Conservation (phyloP, 2,329 filamentous ascomycete genomes). For the Hyphodiscus sp. region DNA sequence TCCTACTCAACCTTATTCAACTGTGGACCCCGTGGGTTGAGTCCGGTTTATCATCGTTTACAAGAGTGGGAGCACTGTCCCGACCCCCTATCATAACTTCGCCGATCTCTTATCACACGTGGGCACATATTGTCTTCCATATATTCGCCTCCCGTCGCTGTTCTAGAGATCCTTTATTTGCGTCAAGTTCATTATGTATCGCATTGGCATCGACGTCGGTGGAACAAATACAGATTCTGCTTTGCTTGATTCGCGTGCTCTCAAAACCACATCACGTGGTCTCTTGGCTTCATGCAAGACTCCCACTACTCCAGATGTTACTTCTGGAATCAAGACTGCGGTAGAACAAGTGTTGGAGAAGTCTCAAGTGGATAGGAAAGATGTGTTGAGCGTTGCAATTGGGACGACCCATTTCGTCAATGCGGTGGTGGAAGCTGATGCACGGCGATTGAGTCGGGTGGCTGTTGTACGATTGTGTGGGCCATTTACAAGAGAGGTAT, state of each 20-base stretch:
- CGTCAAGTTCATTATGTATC: not conserved
- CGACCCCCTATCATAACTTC: too few relatives aligned
- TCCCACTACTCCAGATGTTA: slow-evolving; percentile 40
- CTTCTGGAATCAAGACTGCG: slow-evolving; percentile 37
- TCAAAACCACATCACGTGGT: slow-evolving; percentile 31
- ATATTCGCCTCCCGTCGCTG: too few relatives aligned
- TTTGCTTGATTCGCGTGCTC: slow-evolving; percentile 36
- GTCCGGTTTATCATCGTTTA: too few relatives aligned
- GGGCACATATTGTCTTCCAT: too few relatives aligned
- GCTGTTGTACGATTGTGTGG: slow-evolving; percentile 42
- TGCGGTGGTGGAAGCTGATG: slow-evolving; percentile 41
- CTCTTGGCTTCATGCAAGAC: slow-evolving; percentile 41
- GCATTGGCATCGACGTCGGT: slow-evolving; percentile 32
- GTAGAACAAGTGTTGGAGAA: slow-evolving; percentile 35
- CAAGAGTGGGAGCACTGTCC: too few relatives aligned
- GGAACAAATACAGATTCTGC: slow-evolving; percentile 39
- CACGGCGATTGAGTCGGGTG: slow-evolving; percentile 35
- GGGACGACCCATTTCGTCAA: slow-evolving; percentile 39
- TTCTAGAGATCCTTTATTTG: too few relatives aligned
- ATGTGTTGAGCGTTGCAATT: slow-evolving; percentile 39
- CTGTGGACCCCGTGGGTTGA: too few relatives aligned
- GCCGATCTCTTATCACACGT: too few relatives aligned
- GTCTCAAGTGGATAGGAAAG: slow-evolving; percentile 31
- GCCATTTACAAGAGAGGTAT: slow-evolving; percentile 36
- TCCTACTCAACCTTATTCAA: too few relatives aligned